Base-by-base conservation (phyloP, 495 filamentous ascomycete species). In the Penicillium coffeae region DNA sequence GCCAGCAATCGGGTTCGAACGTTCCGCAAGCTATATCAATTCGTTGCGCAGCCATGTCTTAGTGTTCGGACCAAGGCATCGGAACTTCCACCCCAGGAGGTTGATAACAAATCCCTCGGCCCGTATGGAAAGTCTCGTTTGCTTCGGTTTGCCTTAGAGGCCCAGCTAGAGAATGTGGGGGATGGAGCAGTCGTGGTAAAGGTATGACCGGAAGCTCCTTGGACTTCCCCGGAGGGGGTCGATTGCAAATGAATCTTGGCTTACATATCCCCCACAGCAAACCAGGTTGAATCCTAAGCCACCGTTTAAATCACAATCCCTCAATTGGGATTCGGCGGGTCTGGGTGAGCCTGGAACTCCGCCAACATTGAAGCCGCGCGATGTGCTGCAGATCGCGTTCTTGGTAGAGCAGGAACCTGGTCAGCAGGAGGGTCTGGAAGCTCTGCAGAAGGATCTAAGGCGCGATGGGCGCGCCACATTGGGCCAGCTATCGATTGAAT, bases 11-110 rank as follows among this genome's bases (percentile, higher is more conserved):
- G 89, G 33, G 83, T 86, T 19, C 74, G 94, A 50, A 95, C 88
- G 10, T 98, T 97, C 63, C 74, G 92, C 52, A 98, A 98, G 66
- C 68, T 98, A 50, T 98, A 98, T 64, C 94, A 97, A 66, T 98
- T 98, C 60, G 84, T 91, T 18, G 92, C 90, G 39, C 89, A 92
- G 67, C 83, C 85, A 45, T 88, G 88, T 54, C 70, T 98, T 49
- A 87, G 90, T 45, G 91, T 98, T 18, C 73, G 93, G 47, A 96
- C 93, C 0, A 98, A 98, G 62, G 77, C 85, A 0, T 86, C 84
- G 6, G 72, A 79, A 19, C 54, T 95, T 48, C 61, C 73, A 21
- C 62, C 66, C 1, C 38, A 66, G 38, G 70, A 73, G 32, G 59
- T 73, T 4, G 63, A 71, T 1, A 76, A 75, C 42, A 75, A 73